These are phyloP conservation scores for Torrubiella hemipterigena DNA, from an alignment of 2,329 filamentous ascomycete genomes.

Conservation along the genomic window DNA sequence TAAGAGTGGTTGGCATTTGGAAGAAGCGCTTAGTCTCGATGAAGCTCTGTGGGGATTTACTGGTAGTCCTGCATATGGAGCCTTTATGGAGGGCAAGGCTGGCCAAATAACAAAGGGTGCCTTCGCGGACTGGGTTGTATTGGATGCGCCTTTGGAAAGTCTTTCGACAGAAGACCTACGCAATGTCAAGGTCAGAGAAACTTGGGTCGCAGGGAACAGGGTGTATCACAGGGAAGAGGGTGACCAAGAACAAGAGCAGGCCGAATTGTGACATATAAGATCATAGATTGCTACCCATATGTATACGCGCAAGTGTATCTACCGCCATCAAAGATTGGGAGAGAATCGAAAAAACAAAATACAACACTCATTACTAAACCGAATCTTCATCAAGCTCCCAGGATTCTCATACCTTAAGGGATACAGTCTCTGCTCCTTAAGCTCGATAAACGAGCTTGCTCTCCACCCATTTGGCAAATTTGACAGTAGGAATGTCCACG, in stretches of 20 bases:
- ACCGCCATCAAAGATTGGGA: not conserved
- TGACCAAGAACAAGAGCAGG: not conserved
- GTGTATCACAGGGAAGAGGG: conserved; percentile 25
- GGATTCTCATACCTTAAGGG: no score
- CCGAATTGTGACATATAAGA: not conserved
- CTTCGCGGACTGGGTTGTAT: conserved; percentile 60
- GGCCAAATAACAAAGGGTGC: conserved; percentile 48
- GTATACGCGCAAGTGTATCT: no score
- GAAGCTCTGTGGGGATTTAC: conserved; percentile 54
- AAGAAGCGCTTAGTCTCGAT: conserved; percentile 45
- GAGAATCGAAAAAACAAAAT: not conserved
- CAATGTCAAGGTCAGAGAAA: conserved; percentile 46
- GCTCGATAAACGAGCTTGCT: conserved; percentile 22
- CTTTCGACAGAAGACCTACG: conserved; percentile 40
- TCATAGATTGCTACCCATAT: no score
- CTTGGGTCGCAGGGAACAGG: conserved; percentile 50
- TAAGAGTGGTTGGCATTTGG: conserved; percentile 42
- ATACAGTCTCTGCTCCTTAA: no score
- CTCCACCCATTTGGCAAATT: conserved; percentile 45
- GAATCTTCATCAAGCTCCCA: no score
- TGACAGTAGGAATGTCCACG: conserved; percentile 43
- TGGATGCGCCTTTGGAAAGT: conserved; percentile 43
- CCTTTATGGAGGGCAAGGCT: conserved; percentile 44
- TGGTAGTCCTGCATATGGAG: conserved; percentile 43
- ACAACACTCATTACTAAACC: no score